Evolutionary conservation across 768 basidiomycete species (phyloP).

Genomic region (Xanthoconium purpureum): DNA sequence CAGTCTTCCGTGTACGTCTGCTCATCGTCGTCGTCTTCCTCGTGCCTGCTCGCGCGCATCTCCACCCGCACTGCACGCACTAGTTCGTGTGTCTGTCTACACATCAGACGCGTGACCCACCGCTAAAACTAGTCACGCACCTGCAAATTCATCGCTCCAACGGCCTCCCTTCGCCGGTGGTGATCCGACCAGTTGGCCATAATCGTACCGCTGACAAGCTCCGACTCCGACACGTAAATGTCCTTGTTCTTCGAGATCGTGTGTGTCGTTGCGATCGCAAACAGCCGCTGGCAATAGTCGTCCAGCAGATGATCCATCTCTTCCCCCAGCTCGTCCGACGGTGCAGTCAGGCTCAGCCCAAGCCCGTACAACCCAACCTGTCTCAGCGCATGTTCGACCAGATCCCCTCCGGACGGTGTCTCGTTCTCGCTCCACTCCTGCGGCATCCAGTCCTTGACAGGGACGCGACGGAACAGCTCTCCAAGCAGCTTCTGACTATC

Average conservation of each 20-base stretch:
- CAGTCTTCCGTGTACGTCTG: slow-evolving; percentile 25
- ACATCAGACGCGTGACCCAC: neutral
- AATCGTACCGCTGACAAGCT: slow-evolving; percentile 45
- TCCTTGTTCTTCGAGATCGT: slow-evolving; percentile 38
- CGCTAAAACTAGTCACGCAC: slow-evolving; percentile 20
- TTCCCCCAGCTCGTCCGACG: slow-evolving; percentile 28
- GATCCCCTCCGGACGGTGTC: slow-evolving; percentile 28
- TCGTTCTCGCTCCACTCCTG: slow-evolving; percentile 13
- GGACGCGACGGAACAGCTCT: slow-evolving; percentile 43
- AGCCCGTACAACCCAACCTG: slow-evolving; percentile 28
- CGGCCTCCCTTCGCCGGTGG: slow-evolving; percentile 38
- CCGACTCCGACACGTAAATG: slow-evolving; percentile 37
- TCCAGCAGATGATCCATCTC: slow-evolving; percentile 40
- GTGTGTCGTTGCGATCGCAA: slow-evolving; percentile 35
- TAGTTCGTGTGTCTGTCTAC: slow-evolving; percentile 37
- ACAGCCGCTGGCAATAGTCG: slow-evolving; percentile 34
- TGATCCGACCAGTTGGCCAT: slow-evolving; percentile 44
- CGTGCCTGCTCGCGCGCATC: slow-evolving; percentile 19
- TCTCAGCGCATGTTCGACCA: slow-evolving; percentile 27
- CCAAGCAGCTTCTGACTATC: slow-evolving; percentile 43
- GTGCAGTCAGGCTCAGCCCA: slow-evolving; percentile 28
- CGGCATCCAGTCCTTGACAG: slow-evolving; percentile 33
- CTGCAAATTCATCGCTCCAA: slow-evolving; percentile 44
- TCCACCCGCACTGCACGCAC: slow-evolving; percentile 36
- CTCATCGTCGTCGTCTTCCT: slow-evolving; percentile 29